Percentiles rank a stretch among this genome's conserved stretches.
These are phyloP conservation scores for Aspergillus bridgeri DNA, from an alignment of 495 filamentous ascomycete genomes.

Conservation along the genomic window DNA sequence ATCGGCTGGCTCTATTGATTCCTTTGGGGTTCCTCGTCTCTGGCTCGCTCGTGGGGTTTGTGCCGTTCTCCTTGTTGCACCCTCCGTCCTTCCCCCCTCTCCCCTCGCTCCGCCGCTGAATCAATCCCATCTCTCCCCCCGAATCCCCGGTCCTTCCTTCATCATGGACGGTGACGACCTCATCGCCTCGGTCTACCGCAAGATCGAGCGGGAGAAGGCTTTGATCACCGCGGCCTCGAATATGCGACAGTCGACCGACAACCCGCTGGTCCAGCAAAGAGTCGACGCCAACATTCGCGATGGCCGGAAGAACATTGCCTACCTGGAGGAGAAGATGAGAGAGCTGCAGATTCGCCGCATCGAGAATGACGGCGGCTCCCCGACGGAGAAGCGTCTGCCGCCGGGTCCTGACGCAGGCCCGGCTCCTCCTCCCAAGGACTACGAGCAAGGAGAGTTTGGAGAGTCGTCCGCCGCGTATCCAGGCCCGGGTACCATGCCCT, in stretches of 20 bases:
- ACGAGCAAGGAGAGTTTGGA: conserved; percentile 52
- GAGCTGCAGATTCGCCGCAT: conserved; percentile 81
- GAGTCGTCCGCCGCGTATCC: conserved; percentile 53
- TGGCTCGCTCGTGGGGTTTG: background rate
- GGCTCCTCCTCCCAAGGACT: conserved; percentile 66
- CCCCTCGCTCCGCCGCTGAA: background rate
- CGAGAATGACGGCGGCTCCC: conserved; percentile 51
- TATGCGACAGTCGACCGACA: conserved; percentile 93
- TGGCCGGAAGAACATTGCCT: conserved; percentile 85
- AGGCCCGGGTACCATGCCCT: conserved; percentile 71
- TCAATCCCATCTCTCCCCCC: conserved; percentile 3
- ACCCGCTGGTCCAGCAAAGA: conserved; percentile 80
- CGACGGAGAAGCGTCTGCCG: conserved; percentile 32
- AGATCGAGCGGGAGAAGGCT: conserved; percentile 97
- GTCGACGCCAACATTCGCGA: conserved; percentile 92
- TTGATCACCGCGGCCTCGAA: conserved; percentile 90
- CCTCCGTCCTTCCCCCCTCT: conserved; percentile 10
- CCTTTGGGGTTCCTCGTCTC: background rate
- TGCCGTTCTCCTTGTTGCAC: background rate
- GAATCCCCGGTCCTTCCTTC: conserved; percentile 15
- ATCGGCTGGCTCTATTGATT: background rate
- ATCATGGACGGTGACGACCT: conserved; percentile 66
- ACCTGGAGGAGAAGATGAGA: conserved; percentile 84
- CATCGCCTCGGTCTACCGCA: conserved; percentile 83
- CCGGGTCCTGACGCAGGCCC: conserved; percentile 35